Conservation (phyloP, 805 yeast genomes). For the Teunomyces barrocoloradensis region DNA sequence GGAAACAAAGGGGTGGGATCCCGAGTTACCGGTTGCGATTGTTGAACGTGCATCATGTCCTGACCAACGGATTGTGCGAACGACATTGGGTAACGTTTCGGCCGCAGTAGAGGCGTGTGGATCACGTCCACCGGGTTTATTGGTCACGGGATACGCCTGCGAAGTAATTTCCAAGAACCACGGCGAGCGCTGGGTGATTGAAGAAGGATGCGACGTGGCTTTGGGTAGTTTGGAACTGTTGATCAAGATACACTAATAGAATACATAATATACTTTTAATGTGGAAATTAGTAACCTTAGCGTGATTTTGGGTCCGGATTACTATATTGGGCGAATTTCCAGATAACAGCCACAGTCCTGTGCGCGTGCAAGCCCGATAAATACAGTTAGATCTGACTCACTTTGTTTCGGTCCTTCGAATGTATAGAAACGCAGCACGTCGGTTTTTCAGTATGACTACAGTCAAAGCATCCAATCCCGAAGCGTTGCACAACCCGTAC, state of each 20-base stretch:
- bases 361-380: neutral
- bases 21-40: slow-evolving; percentile 72
- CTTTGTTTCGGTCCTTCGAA: neutral
- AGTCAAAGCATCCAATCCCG: slow-evolving; percentile 12
- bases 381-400: neutral
- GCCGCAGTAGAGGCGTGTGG: slow-evolving; percentile 76
- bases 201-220: slow-evolving; percentile 5
- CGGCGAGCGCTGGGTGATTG: slow-evolving; percentile 7
- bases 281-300: neutral
- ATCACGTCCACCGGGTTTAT: slow-evolving; percentile 88
- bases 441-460: slow-evolving; percentile 6
- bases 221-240: neutral
- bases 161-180: slow-evolving; percentile 38
- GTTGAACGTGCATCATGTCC: slow-evolving; percentile 92
- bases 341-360: neutral
- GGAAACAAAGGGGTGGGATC: slow-evolving; percentile 58
- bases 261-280: neutral
- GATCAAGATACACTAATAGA: neutral
- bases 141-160: slow-evolving; percentile 81
- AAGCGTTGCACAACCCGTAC: slow-evolving; percentile 55
- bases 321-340: neutral
- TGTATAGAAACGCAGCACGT: neutral
- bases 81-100: slow-evolving; percentile 63
- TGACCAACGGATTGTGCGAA: slow-evolving; percentile 82
- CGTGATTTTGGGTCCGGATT: neutral